Base-by-base conservation (phyloP, 495 filamentous ascomycete genomes). In the Penicillium manginii region DNA sequence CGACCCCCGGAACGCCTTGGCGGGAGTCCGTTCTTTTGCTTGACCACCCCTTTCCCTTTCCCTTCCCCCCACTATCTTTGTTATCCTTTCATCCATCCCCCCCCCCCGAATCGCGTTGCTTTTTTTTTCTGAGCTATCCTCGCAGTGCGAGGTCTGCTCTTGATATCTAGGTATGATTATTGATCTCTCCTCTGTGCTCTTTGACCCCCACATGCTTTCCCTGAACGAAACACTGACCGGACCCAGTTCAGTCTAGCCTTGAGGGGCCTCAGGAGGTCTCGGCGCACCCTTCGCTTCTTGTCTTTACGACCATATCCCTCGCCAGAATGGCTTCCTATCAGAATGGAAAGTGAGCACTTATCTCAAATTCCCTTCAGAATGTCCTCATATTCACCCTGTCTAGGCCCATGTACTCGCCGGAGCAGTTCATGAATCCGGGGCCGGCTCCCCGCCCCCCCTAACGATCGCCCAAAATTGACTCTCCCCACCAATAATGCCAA, bases 351-450 rank as follows among this genome's bases (percentile, higher is more conserved):
- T 79, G 65, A 63, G 76, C 76, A 32, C 6, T 21, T 14, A 2
- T 22, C 45, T 26, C 45, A 9, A 5, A 10, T 22, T 26, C 45
- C 45, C 45, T 47, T 2, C 45, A 11, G 7, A 19, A 15, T 47
- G 5, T 26, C 21, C 21, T 23, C 35, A 37, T 37, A 37, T 35
- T 50, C 10, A 17, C 39, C 35, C 31, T 19, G 46, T 19, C 8
- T 26, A 58, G 65, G 64, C 86, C 84, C 62, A 77, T 85, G 65
- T 91, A 90, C 73, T 77, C 84, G 46, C 78, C 80, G 56, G 84
- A 83, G 67, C 86, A 89, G 71, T 98, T 98, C 77, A 94, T 97
- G 89, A 98, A 97, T 69, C 92, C 94, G 55, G 91, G 94, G 49
- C 93, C 94, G 47, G 93, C 94, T 54, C 94, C 94, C 45, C 86